These are phyloP conservation scores for Canariomyces notabilis DNA, from an alignment of 2,329 filamentous ascomycete genomes.

Conservation along the genomic window DNA sequence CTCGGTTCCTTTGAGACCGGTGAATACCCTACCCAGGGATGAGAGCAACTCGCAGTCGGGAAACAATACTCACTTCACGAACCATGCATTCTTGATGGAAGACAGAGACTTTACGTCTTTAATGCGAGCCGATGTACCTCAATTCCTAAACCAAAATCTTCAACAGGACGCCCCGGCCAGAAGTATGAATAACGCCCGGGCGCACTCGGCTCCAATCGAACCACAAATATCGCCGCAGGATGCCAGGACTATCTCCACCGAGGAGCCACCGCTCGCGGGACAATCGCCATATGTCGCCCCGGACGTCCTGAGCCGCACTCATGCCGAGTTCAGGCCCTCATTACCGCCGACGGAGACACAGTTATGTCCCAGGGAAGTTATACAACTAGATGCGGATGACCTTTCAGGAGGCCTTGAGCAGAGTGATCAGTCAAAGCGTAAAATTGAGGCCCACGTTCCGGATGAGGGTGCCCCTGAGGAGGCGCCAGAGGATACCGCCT, in stretches of 20 bases:
- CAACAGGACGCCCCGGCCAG: background rate
- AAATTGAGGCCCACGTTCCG: background rate
- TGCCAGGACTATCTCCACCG: background rate
- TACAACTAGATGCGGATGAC: constrained; percentile 4
- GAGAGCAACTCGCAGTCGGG: background rate
- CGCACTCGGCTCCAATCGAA: background rate
- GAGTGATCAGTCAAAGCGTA: background rate
- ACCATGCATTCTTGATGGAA: background rate
- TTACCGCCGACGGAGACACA: background rate
- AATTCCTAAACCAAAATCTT: background rate
- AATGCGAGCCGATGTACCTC: background rate
- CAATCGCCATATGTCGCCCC: constrained; percentile 7
- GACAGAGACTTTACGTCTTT: constrained; percentile 3
- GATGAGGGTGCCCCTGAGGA: constrained; percentile 12
- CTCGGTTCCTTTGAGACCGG: background rate
- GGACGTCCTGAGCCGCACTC: constrained; percentile 6
- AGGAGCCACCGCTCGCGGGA: background rate
- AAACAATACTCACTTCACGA: background rate
- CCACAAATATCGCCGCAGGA: background rate
- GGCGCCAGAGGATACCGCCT: background rate
- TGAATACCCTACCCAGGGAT: background rate
- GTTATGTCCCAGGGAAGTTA: background rate
- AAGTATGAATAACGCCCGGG: background rate
- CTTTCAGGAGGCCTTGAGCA: background rate
- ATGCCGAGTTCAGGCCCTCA: background rate